phyloP scores from a whole-genome alignment of 1,139 yeast species.

The Lodderomyces margitis region DNA sequence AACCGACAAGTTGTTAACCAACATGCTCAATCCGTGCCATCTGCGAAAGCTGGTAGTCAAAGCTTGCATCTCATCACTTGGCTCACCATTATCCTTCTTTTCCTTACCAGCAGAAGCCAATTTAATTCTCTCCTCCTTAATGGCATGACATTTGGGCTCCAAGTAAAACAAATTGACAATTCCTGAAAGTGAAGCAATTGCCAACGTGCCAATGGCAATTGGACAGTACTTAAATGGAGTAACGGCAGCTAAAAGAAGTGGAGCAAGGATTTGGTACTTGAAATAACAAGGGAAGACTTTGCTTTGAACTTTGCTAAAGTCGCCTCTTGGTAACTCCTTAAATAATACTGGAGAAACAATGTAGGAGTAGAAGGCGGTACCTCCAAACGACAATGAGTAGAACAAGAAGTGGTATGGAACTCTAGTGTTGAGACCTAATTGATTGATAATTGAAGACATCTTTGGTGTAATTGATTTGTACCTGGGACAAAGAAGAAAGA shows the following conservation, averaged over 20 bases:
- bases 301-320: conserved; percentile 75
- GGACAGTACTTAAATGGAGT: conserved; percentile 61
- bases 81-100: conserved; percentile 40
- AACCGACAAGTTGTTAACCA: conserved; percentile 63
- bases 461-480: neutral
- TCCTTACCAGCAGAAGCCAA: conserved; percentile 43
- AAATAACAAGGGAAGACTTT: conserved; percentile 82
- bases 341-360: conserved; percentile 82
- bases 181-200: conserved; percentile 59
- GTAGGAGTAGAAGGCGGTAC: conserved; percentile 82
- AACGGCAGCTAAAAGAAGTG: conserved; percentile 64
- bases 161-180: conserved; percentile 61
- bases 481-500: neutral
- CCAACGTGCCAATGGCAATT: conserved; percentile 49
- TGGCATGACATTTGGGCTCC: conserved; percentile 59
- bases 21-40: conserved; percentile 70
- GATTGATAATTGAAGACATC: conserved; percentile 13
- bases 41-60: conserved; percentile 68
- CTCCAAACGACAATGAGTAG: conserved; percentile 61
- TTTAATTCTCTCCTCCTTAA: conserved; percentile 58
- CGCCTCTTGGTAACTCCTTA: conserved; percentile 69
- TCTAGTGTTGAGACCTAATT: conserved; percentile 31
- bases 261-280: conserved; percentile 67
- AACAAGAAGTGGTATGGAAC: conserved; percentile 39
- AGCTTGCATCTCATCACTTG: conserved; percentile 48